A percentile compares a stretch with the other conserved stretches of the same genome.
These are phyloP conservation scores for Populus nigra DNA, from an alignment of 345 rosid genomes.

Conservation along the genomic window DNA sequence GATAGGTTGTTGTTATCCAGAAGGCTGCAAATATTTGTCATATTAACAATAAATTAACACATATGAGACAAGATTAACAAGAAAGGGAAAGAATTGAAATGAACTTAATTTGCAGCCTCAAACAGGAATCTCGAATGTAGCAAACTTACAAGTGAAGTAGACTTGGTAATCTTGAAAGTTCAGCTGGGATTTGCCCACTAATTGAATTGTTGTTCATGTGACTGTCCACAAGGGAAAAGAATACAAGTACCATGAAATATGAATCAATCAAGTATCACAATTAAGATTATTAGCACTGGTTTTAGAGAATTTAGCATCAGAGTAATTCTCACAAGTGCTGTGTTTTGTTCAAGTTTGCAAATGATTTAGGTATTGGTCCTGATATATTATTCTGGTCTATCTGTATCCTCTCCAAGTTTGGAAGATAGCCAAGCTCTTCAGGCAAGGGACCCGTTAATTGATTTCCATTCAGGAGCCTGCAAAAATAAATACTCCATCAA, in stretches of 20 bases:
- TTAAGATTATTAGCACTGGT: background rate
- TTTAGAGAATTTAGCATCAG: conserved; percentile 8
- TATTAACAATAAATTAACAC: conserved; percentile 1
- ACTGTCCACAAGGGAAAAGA: conserved; percentile 46
- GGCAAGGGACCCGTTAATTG: conserved; percentile 72
- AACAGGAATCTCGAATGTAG: conserved; percentile 13
- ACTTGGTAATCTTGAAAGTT: conserved; percentile 66
- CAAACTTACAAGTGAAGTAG: conserved; percentile 92
- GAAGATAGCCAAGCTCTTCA: conserved; percentile 83
- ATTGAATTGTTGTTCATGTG: conserved; percentile 98
- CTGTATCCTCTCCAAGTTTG: conserved; percentile 87
- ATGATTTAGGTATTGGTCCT: conserved; percentile 74
- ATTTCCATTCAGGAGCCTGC: conserved; percentile 93
- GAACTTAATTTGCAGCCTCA: background rate
- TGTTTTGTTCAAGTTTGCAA: conserved; percentile 78
- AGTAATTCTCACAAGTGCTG: conserved; percentile 79
- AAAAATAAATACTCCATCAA: conserved; percentile 26
- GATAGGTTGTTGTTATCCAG: conserved; percentile 88
- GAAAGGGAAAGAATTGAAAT: conserved; percentile 1
- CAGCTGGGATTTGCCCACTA: conserved; percentile 87
- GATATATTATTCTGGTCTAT: conserved; percentile 86
- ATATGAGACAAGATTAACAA: background rate
- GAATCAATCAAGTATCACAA: background rate
- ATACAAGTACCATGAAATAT: conserved; percentile 11
- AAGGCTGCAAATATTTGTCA: conserved; percentile 52